Evolutionary conservation across 768 basidiomycete species (phyloP), one percentile per base, ranked within the genome.

Genomic region (Mycena pura): DNA sequence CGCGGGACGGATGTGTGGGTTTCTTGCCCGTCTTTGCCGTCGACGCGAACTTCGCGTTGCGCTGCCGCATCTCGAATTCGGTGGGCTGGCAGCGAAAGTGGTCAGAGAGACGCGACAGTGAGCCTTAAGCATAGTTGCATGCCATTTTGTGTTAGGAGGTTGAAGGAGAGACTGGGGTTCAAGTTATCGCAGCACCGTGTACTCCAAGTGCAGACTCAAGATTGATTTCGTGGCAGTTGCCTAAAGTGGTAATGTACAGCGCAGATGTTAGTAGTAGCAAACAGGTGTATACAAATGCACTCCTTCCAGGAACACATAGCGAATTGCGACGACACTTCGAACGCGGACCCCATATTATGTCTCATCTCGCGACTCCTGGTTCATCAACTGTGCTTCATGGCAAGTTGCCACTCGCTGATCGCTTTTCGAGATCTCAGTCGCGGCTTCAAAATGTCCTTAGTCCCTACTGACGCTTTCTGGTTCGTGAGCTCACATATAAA

Each of bases 31-130:
- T 74, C 64, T 84, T 86, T 63, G 85, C 88, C 62, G 87, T 86
- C 60, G 82, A 85, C 38, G 88, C 90, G 76, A 95, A 95, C 76
- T 92, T 89, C 57, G 82, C 83, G 74, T 93, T 95, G 74, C 86
- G 85, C 70, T 87, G 85, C 67, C 90, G 88, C 76, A 93, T 82
- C 69, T 93, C 92, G 72, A 91, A 92, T 80, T 90, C 85, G 54
- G 89, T 91, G 52, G 91, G 91, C 90, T 92, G 68, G 8, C 41
- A 6, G 17, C 19, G 62, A 36, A 10, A 45, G 57, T 50, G 54
- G 49, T 43, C 39, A 58, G 34, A 44, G 38, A 17, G 56, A 31
- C 52, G 53, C 25, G 19, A 9, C 17, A 47, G 22, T 34, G 22
- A 6, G n/a, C n/a, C n/a, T n/a, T n/a, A n/a, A n/a, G n/a, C n/a